Evolutionary conservation across 192 early-diverging fungal genomes (phyloP).

Genomic region (Bifiguratus adelaidae): DNA sequence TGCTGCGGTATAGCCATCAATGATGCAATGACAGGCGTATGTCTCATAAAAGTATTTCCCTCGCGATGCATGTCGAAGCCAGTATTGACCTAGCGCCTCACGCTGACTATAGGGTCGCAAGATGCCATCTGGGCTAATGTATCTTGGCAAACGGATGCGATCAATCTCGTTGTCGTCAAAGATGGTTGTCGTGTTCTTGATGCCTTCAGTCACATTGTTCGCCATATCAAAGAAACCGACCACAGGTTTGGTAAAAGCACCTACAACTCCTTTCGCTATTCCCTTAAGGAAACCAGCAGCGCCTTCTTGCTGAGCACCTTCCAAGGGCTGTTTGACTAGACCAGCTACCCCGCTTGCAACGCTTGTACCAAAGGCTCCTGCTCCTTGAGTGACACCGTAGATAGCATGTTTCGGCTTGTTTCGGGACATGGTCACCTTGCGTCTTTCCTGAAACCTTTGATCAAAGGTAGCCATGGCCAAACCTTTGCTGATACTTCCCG

Average conservation of each 20-base stretch:
- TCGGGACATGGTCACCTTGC: conserved; percentile 53
- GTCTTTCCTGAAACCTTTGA: conserved; percentile 63
- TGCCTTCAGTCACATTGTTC: conserved; percentile 72
- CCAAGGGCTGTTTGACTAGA: conserved; percentile 64
- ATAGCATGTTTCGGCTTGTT: conserved; percentile 77
- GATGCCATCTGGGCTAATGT: conserved; percentile 60
- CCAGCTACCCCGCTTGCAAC: conserved; percentile 70
- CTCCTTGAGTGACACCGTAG: conserved; percentile 77
- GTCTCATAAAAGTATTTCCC: conserved; percentile 54
- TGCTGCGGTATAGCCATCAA: conserved; percentile 41
- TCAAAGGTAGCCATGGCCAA: conserved; percentile 80
- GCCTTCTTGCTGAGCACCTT: conserved; percentile 70
- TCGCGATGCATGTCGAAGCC: conserved; percentile 58
- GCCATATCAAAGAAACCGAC: conserved; percentile 82
- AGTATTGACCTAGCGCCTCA: conserved; percentile 65
- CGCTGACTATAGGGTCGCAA: conserved; percentile 55
- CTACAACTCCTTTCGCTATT: conserved; percentile 74
- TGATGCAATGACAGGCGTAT: conserved; percentile 53
- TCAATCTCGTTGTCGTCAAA: conserved; percentile 68
- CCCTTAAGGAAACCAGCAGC: conserved; percentile 78
- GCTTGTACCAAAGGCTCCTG: conserved; percentile 58
- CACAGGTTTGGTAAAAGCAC: conserved; percentile 77
- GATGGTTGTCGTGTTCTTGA: conserved; percentile 77
- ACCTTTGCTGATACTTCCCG: conserved; percentile 82
- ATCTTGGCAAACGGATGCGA: conserved; percentile 65